These are phyloP conservation scores for Syncephalastrum racemosum DNA, from an alignment of 371 early-diverging fungal genomes.

Conservation along the genomic window DNA sequence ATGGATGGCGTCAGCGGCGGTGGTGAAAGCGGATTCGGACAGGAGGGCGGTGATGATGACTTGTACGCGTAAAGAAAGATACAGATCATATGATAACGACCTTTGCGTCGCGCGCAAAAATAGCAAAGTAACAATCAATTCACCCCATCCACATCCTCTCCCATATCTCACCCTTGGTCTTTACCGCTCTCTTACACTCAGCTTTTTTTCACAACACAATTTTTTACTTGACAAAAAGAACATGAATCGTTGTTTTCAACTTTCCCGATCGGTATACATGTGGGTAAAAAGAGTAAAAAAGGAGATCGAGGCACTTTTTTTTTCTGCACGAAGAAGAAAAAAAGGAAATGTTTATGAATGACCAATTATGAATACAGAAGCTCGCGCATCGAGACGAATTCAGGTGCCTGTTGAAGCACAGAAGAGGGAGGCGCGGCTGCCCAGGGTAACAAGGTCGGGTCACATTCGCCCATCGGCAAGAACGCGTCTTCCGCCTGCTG, in stretches of 20 bases:
- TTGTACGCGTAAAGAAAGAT: slow-evolving; percentile 47
- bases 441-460: slow-evolving; percentile 5
- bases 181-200: background rate
- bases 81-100: background rate
- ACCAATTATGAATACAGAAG: slow-evolving; percentile 21
- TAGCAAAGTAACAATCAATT: slow-evolving; percentile 2
- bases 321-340: slow-evolving; percentile 4
- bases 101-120: slow-evolving; percentile 1
- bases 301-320: background rate
- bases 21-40: slow-evolving; percentile 43
- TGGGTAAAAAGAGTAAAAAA: slow-evolving; percentile 9
- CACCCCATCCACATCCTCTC: background rate
- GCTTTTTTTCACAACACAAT: slow-evolving; percentile 5
- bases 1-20: slow-evolving; percentile 28
- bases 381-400: slow-evolving; percentile 32
- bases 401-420: slow-evolving; percentile 10
- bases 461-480: slow-evolving; percentile 3
- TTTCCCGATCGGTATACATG: slow-evolving; percentile 10
- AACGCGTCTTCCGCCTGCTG: background rate
- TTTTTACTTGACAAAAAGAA: slow-evolving; percentile 4
- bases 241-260: slow-evolving; percentile 5
- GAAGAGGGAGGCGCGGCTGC: slow-evolving; percentile 7
- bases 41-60: slow-evolving; percentile 57
- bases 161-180: background rate
- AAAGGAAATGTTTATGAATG: slow-evolving; percentile 1